Evolutionary conservation across 2,329 filamentous ascomycete genomes (phyloP), one percentile per base, ranked within the genome.

Genomic region (Exophiala spinifera): DNA sequence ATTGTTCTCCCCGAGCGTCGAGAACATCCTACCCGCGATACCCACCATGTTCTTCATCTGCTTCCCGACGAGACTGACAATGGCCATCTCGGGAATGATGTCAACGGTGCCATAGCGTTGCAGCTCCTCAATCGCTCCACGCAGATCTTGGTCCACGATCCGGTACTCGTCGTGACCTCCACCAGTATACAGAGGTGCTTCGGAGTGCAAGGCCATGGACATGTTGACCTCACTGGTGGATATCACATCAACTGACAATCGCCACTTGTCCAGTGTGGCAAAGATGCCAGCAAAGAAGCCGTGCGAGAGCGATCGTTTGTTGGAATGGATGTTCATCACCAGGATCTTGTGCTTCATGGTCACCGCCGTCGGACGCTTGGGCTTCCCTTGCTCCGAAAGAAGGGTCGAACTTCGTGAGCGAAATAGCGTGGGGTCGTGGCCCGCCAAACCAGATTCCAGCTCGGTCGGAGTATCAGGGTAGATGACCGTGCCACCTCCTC

Each of bases 21-120:
- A 89, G 72, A 99, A 97, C 88, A 99, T 97, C 64, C 83, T 85
- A 23, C 94, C 94, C 6, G 89, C 89, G 60, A 99, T 90, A 59
- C 94, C 94, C 53, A 89, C 79, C 91, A 97, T 96, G 72, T 96
- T 94, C 78, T 96, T 95, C 86, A 99, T 89, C 72, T 97, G 90
- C 57, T 89, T 89, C 46, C 94, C 94, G 0, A 99, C 92, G 49
- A 99, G 76, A 66, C 90, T 96, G 57, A 99, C 79, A 68, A 99
- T 99, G 7, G 92, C 91, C 91, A 99, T 96, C 67, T 91, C 84
- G 2, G 86, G 83, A 28, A 96, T 82, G 36, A 97, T 85, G 67
- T 94, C 95, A 51, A 99, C 91, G 39, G 94, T 88, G 8, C 94
- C 94, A 65, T 89, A 91, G 59, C 87, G 83, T 56, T 83, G 78